Conservation (phyloP, 805 yeast species). For the Pichia nanzhaoensis region DNA sequence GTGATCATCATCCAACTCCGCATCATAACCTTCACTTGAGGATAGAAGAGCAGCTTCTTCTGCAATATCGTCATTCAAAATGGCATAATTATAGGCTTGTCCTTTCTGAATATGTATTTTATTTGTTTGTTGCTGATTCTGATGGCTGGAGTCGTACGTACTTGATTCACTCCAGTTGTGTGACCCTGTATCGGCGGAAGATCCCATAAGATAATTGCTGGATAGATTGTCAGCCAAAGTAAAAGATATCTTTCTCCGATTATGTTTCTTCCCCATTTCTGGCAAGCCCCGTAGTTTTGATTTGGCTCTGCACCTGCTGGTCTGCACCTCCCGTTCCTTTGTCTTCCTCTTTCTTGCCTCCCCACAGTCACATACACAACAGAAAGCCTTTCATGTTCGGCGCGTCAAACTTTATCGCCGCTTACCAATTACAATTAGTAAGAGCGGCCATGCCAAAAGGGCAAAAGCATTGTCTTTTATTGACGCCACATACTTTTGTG, state of each 20-base stretch:
- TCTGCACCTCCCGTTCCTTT: too few species aligned
- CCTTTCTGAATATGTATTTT: background rate
- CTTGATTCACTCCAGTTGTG: background rate
- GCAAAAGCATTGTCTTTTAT: too few species aligned
- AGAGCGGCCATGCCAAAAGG: too few species aligned
- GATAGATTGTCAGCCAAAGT: background rate
- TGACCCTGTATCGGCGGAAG: constrained; percentile 9
- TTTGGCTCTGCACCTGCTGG: too few species aligned
- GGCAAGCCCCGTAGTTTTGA: background rate
- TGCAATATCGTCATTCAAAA: constrained; percentile 27
- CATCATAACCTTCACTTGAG: constrained; percentile 22
- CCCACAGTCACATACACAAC: too few species aligned
- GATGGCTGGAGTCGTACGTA: background rate
- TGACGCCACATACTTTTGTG: too few species aligned
- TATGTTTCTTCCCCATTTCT: constrained; percentile 2
- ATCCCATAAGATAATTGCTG: constrained; percentile 6
- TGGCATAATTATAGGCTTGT: constrained; percentile 10
- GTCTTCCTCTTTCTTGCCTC: too few species aligned
- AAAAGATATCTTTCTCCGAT: background rate
- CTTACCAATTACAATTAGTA: too few species aligned
- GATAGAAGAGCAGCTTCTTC: constrained; percentile 35
- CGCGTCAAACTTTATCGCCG: too few species aligned
- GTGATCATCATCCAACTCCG: constrained; percentile 11
- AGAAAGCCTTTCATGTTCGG: too few species aligned
- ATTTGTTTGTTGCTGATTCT: background rate